Conservation (phyloP, 495 filamentous ascomycete species). For the Aspergillus avenaceus region DNA sequence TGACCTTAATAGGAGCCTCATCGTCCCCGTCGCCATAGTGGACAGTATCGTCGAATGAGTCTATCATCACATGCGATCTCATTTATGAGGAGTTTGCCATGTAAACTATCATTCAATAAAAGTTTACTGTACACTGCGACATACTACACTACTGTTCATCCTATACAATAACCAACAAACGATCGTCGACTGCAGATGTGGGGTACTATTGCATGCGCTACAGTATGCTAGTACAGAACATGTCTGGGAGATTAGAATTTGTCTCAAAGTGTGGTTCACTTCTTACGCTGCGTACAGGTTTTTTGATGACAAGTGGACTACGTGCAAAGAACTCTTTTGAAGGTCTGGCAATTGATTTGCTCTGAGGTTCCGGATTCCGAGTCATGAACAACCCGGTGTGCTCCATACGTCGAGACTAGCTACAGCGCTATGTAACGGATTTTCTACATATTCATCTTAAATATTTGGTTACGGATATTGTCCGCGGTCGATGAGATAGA, state of each 20-base stretch:
- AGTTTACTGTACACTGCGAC: neutral
- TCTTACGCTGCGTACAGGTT: neutral
- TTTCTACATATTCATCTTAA: too few species aligned
- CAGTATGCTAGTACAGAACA: neutral
- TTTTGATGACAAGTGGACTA: neutral
- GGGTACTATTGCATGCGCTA: neutral
- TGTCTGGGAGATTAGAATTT: neutral
- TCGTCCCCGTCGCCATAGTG: too few species aligned
- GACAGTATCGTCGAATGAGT: too few species aligned
- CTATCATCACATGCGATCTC: neutral
- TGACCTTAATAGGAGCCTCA: neutral
- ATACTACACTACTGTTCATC: neutral
- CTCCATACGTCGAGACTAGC: too few species aligned
- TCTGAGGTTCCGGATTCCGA: neutral
- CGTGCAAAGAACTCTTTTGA: neutral
- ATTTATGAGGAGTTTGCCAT: neutral
- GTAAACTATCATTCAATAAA: neutral
- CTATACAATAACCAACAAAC: neutral
- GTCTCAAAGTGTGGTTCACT: too few species aligned
- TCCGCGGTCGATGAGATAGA: neutral
- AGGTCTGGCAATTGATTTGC: neutral
- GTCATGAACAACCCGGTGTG: neutral
- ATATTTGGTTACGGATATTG: neutral
- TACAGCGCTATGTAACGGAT: too few species aligned
- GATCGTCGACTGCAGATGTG: neutral